Percentiles rank a stretch among this genome's conserved stretches.
Conservation (phyloP, 345 rosid species). For the Litchi chinensis region DNA sequence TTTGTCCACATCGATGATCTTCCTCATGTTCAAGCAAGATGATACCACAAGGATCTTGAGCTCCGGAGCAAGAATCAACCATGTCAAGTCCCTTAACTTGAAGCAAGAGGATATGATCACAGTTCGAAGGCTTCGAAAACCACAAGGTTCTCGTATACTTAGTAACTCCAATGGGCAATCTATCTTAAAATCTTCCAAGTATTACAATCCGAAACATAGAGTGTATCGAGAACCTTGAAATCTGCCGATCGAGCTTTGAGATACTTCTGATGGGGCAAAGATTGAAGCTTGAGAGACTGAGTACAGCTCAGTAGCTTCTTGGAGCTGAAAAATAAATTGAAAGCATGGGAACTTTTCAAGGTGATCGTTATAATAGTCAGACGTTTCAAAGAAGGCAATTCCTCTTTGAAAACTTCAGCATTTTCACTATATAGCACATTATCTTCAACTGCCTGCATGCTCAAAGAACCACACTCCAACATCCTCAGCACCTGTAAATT, state of each 20-base stretch:
- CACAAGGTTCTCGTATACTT: not conserved
- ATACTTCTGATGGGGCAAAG: too few relatives aligned
- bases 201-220: not conserved
- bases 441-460: too few relatives aligned
- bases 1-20: slow-evolving; percentile 18
- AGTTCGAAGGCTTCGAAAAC: not conserved
- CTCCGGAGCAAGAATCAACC: not conserved
- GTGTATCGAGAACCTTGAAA: not conserved
- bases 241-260: not conserved
- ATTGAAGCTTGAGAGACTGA: not conserved
- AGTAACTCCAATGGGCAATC: not conserved
- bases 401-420: not conserved
- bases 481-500: not conserved
- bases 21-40: not conserved
- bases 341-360: not conserved
- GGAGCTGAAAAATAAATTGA: not conserved
- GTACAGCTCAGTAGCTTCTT: not conserved
- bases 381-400: not conserved
- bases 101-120: not conserved
- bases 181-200: not conserved
- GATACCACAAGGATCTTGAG: not conserved
- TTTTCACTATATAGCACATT: too few relatives aligned
- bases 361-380: not conserved
- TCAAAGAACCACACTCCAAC: not conserved
- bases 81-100: not conserved